Evolutionary conservation across 225 moss, liverwort and hornwort species (phyloP), one percentile per base, ranked within the genome.

Genomic region (Ulota crispa): DNA sequence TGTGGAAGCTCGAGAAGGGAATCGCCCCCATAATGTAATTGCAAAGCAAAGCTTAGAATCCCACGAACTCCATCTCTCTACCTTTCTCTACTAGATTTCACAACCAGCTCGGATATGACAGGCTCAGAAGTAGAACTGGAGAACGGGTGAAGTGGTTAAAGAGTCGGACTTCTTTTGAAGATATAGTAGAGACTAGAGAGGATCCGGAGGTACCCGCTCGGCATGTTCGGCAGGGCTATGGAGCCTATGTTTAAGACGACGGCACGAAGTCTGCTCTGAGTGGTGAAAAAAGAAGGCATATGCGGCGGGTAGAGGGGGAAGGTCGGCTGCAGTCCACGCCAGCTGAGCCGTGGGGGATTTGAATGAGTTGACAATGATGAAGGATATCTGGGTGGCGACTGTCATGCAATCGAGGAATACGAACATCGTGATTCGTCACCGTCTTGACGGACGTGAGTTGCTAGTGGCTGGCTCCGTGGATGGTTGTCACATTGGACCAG

Each of bases 231-330:
- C 9, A n/a, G 8, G 7, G 34, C 39, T 39, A 39, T 9, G 9
- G 0, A 39, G 39, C 9, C 57, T 60, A 59, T 26, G 8, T 67
- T 67, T 68, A 68, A 68, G 82, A 12, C 7, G 75, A 57, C 64
- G 26, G 82, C 82, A 76, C 75, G 34, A 68, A 45, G 82, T 24
- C 30, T 19, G 50, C 18, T 50, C 18, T 39, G 9, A 41, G 34
- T 67, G 34, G 68, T 26, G 57, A 24, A 27, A 68, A 32, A 50
- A 50, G 50, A 16, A 50, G 18, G 53, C 16, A 80, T 69, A 69
- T 75, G 61, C 79, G 60, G n/a, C 73, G 64, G 81, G 67, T 59
- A 59, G 45, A 10, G 23, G 39, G 78, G 73, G 73, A 73, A 79
- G 21, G 73, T 34, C 73, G 6, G 67, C 47, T 14, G 60, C 6